Evolutionary conservation across 1,284 basidiomycete species (phyloP).

Genomic region (Violaceomyces palustris): DNA sequence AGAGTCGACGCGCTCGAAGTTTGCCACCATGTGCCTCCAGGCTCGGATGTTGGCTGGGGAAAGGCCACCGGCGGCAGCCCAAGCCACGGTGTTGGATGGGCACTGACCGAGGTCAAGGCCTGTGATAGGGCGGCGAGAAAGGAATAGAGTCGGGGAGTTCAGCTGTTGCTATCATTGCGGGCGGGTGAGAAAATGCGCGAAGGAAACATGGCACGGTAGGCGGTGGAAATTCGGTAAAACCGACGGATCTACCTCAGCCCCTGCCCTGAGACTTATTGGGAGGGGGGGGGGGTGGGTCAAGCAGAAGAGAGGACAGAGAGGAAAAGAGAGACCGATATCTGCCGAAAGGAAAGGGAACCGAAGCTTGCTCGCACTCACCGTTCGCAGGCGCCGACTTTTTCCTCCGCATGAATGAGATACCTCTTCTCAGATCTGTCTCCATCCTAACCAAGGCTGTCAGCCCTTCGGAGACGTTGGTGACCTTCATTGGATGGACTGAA

Average conservation of each 20-base stretch:
- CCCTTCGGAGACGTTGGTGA: conserved; percentile 22
- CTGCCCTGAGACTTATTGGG: too few species aligned
- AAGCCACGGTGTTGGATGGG: conserved; percentile 41
- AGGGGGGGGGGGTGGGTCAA: too few species aligned
- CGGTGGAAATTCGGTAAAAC: too few species aligned
- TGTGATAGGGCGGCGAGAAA: not conserved
- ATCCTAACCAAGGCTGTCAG: conserved; percentile 31
- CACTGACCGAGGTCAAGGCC: conserved; percentile 21
- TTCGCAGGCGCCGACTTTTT: conserved; percentile 26
- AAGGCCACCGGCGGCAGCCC: conserved; percentile 43
- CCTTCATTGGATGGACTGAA: conserved; percentile 22
- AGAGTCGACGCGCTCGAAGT: conserved; percentile 36
- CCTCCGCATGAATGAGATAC: conserved; percentile 34
- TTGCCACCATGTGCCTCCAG: conserved; percentile 43
- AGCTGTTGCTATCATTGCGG: too few species aligned
- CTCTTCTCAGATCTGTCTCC: conserved; percentile 34
- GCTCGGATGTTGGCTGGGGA: conserved; percentile 37
- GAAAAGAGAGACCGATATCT: too few species aligned
- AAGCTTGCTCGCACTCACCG: too few species aligned
- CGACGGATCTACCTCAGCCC: too few species aligned
- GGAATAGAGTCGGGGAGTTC: not conserved
- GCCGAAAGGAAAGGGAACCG: too few species aligned
- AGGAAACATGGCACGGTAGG: too few species aligned
- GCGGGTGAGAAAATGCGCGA: too few species aligned
- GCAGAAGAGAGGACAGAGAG: too few species aligned